These are phyloP conservation scores for Daedalea quercina DNA, from an alignment of 768 basidiomycete genomes.

Conservation along the genomic window DNA sequence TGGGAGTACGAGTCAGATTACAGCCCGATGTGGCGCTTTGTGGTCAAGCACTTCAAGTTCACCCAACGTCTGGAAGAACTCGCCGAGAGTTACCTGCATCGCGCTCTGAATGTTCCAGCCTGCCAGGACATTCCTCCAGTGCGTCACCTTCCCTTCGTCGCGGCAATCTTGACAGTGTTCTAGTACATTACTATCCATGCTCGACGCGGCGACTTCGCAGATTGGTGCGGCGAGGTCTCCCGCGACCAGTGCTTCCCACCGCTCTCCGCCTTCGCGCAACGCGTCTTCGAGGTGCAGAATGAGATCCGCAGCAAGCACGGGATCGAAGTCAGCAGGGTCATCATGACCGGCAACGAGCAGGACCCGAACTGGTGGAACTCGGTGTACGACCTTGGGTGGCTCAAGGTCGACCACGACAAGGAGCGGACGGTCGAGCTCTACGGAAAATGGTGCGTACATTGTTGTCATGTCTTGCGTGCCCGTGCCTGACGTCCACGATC, in stretches of 20 bases:
- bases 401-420: conserved; percentile 20
- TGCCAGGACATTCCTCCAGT: conserved; percentile 24
- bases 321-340: conserved; percentile 23
- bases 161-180: not conserved
- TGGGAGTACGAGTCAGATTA: conserved; percentile 23
- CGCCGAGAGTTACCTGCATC: conserved; percentile 22
- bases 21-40: conserved; percentile 28
- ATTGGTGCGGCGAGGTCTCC: conserved; percentile 21
- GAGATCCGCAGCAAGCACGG: conserved; percentile 22
- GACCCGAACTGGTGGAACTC: conserved; percentile 30
- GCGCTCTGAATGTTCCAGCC: conserved; percentile 15
- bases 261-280: conserved; percentile 22
- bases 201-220: conserved; percentile 26
- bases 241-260: conserved; percentile 29
- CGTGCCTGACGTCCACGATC: not conserved
- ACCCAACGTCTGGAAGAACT: conserved; percentile 18
- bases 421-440: conserved; percentile 24
- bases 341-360: conserved; percentile 35
- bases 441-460: conserved; percentile 25
- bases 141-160: not conserved
- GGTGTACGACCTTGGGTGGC: conserved; percentile 28
- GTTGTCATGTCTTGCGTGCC: not conserved
- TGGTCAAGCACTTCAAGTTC: conserved; percentile 27
- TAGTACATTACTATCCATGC: conserved; percentile 28
- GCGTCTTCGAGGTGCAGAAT: conserved; percentile 27